Conservation (phyloP, 768 basidiomycete genomes). For the Lanmaoa rubissima region DNA sequence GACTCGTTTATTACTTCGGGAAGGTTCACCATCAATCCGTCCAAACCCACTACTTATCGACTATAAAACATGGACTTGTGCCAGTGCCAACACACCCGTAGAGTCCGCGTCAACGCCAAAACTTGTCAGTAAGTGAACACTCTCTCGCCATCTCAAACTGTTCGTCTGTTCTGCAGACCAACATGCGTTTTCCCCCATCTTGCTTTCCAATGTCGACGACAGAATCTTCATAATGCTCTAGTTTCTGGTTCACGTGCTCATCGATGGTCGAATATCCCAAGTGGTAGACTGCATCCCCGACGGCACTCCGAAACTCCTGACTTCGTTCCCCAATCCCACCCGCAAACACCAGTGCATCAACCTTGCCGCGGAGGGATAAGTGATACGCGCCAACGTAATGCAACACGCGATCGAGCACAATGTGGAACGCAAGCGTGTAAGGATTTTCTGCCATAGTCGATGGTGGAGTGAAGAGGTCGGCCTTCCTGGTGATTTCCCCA, state of each 20-base stretch:
- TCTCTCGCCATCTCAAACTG: constrained; percentile 51
- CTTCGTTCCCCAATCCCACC: constrained; percentile 88
- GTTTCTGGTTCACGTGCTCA: constrained; percentile 41
- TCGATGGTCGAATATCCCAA: constrained; percentile 61
- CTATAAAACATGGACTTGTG: background rate
- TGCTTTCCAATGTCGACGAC: constrained; percentile 48
- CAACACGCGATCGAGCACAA: constrained; percentile 75
- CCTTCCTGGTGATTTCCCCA: constrained; percentile 54
- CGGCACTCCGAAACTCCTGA: constrained; percentile 54
- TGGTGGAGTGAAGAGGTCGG: constrained; percentile 26
- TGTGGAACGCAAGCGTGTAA: constrained; percentile 66
- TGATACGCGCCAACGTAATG: constrained; percentile 74
- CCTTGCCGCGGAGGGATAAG: constrained; percentile 60
- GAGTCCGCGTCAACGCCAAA: constrained; percentile 12
- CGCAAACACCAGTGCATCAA: constrained; percentile 82
- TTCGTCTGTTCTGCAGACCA: constrained; percentile 69
- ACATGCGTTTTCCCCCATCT: constrained; percentile 34
- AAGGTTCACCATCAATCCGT: background rate
- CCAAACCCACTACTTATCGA: background rate
- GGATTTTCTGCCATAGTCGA: constrained; percentile 32
- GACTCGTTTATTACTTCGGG: background rate
- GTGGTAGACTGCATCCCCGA: constrained; percentile 53
- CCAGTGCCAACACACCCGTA: background rate
- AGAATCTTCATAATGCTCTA: constrained; percentile 35
- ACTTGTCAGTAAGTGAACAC: constrained; percentile 29